phyloP scores from a whole-genome alignment of 352 stramenopile genomes.

The Phytophthora litchii region DNA sequence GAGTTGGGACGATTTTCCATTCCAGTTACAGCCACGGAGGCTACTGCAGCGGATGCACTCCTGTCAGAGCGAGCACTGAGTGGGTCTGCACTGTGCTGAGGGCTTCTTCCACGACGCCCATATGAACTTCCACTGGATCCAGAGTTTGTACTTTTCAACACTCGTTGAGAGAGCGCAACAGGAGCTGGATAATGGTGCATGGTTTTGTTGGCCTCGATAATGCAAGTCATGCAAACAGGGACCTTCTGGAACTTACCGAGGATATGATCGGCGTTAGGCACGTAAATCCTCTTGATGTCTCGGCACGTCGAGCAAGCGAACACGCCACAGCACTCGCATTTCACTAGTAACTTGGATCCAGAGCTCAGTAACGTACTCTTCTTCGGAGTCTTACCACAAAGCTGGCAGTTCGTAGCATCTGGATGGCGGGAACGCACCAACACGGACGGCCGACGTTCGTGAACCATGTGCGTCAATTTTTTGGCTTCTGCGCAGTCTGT shows the following conservation, averaged over 20 bases:
- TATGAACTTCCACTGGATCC: conserved; percentile 18
- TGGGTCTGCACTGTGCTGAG: conserved; percentile 12
- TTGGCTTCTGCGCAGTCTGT: conserved; percentile 59
- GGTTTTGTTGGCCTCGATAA: conserved; percentile 45
- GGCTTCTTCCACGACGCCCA: conserved; percentile 11
- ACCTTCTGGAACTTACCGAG: conserved; percentile 53
- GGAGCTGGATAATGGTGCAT: conserved; percentile 4
- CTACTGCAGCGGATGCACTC: conserved; percentile 23
- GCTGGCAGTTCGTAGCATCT: conserved; percentile 33
- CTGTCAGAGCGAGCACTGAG: conserved; percentile 20
- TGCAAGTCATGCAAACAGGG: conserved; percentile 45
- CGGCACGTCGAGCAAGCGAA: conserved; percentile 57
- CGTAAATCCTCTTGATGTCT: conserved; percentile 51
- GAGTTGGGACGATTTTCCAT: conserved; percentile 14
- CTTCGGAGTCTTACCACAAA: conserved; percentile 48
- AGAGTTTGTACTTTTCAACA: conserved; percentile 11
- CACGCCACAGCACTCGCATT: conserved; percentile 56
- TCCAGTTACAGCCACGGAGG: conserved; percentile 12
- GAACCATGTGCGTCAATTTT: conserved; percentile 50
- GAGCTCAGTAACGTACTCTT: conserved; percentile 41
- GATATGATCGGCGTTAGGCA: conserved; percentile 40
- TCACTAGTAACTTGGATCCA: conserved; percentile 42
- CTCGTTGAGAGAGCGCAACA: neutral
- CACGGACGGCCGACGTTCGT: conserved; percentile 42
- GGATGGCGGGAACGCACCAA: conserved; percentile 34